Evolutionary conservation across 257 asterid genomes (phyloP), one percentile per base, ranked within the genome.

Genomic region (Salvia miltiorrhiza): DNA sequence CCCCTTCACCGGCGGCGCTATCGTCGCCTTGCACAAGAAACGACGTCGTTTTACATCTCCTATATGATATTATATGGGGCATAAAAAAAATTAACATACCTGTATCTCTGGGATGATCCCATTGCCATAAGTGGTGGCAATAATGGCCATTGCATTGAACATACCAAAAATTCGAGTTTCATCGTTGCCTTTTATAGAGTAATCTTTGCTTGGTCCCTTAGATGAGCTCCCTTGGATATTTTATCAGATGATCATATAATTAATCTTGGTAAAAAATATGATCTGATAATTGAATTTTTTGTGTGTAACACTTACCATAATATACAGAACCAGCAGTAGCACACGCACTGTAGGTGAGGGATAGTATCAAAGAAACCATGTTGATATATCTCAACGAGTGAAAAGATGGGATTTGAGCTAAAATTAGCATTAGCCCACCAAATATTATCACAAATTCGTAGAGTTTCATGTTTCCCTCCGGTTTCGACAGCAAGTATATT

Each of bases 321-420:
- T 90, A 81, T 71, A 90, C 78, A 47, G 99, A 91, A 43, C 81
- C 97, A 53, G 83, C 95, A 50, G 99, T 82, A 30, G 97, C 95
- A 41, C 92, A 90, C 3, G 93, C 87, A 70, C 97, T 90, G 76
- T 93, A 93, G 47, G 85, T 81, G 19, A 93, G 82, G 64, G 86
- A 79, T 0, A 93, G 91, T 1, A 88, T 8, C 47, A 90, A 74
- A 32, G 97, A 93, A 45, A 93, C 76, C 83, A 93, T 66, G 76
- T 88, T 93, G 87, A 93, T 88, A 69, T 93, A 83, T 78, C 99
- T 88, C 28, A 93, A 70, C 0, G 99, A 93, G 78, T 93, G 99
- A 61, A 93, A 93, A 75, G 99, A 93, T 71, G 99, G 99, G 79
- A 90, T 77, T 78, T 93, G 96, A 68, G 96, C 99, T 69, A 93